Evolutionary conservation across 2,329 filamentous ascomycete genomes (phyloP).

Genomic region (Pseudogymnoascus sp.): DNA sequence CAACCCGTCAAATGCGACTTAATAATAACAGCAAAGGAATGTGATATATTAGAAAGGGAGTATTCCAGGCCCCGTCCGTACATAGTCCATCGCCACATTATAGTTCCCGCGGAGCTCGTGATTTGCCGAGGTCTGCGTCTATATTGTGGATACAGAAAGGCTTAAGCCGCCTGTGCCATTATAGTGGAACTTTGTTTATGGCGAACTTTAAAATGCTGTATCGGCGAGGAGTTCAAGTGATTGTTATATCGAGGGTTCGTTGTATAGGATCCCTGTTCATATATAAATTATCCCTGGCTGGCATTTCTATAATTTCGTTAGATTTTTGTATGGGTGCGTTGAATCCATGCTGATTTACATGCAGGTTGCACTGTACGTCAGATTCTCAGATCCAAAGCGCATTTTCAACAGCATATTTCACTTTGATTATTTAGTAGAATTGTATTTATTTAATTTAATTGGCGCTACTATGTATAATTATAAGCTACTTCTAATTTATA

Average conservation of each 20-base stretch:
- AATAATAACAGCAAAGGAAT: background rate
- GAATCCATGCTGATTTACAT: background rate
- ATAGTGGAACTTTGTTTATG: slow-evolving; percentile 1
- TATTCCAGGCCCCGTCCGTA: background rate
- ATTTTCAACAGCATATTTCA: background rate
- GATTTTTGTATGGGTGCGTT: background rate
- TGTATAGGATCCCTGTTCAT: background rate
- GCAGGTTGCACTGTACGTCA: background rate
- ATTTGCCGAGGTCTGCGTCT: background rate
- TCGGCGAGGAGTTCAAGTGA: background rate
- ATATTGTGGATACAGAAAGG: background rate
- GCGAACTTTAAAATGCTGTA: background rate
- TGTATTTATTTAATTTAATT: too few relatives aligned
- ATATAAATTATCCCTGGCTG: background rate
- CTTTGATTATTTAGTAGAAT: background rate
- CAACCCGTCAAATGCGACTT: background rate
- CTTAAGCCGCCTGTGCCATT: background rate
- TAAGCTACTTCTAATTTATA: background rate
- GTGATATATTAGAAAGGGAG: background rate
- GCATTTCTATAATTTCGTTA: background rate
- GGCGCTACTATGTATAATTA: background rate
- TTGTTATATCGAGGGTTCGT: background rate
- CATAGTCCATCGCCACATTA: background rate
- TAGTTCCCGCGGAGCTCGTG: background rate
- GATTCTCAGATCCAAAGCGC: background rate